Evolutionary conservation across 495 filamentous ascomycete genomes (phyloP).

Genomic region (Penicillium subrubescens): DNA sequence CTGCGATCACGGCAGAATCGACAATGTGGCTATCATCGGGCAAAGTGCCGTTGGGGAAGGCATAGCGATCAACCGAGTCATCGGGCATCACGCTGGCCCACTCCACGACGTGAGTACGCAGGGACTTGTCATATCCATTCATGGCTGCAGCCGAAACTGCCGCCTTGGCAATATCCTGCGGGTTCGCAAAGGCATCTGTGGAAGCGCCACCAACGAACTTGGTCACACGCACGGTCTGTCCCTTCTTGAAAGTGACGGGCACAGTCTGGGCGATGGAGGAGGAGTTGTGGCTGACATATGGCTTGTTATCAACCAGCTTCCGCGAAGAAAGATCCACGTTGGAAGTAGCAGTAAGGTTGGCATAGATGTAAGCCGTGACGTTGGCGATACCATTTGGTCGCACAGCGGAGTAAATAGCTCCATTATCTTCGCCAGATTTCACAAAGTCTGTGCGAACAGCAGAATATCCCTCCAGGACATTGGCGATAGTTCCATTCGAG

Average conservation of each 20-base stretch:
- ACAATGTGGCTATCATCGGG: constrained; percentile 60
- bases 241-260: constrained; percentile 50
- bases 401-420: constrained; percentile 59
- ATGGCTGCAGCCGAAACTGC: constrained; percentile 45
- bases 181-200: constrained; percentile 59
- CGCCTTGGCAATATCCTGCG: constrained; percentile 50
- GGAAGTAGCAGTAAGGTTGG: constrained; percentile 47
- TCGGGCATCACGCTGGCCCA: constrained; percentile 57
- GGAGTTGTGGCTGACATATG: constrained; percentile 54
- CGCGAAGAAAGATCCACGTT: constrained; percentile 51
- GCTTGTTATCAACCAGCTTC: constrained; percentile 40
- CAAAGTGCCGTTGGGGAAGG: constrained; percentile 60
- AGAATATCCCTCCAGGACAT: constrained; percentile 60
- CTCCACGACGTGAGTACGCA: constrained; percentile 53
- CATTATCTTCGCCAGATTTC: constrained; percentile 48
- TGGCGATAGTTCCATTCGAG: constrained; percentile 53
- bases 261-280: constrained; percentile 63
- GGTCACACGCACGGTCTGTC: constrained; percentile 50
- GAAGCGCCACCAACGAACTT: constrained; percentile 67
- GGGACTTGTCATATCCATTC: constrained; percentile 50
- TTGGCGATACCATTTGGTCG: constrained; percentile 55
- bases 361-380: constrained; percentile 62
- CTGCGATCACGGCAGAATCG: constrained; percentile 63
- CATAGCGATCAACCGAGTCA: constrained; percentile 64
- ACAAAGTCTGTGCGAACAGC: constrained; percentile 61